A percentile compares a stretch with the other conserved stretches of the same genome.
Conservation (phyloP, 768 basidiomycete species). For the Agrocybe praecox region DNA sequence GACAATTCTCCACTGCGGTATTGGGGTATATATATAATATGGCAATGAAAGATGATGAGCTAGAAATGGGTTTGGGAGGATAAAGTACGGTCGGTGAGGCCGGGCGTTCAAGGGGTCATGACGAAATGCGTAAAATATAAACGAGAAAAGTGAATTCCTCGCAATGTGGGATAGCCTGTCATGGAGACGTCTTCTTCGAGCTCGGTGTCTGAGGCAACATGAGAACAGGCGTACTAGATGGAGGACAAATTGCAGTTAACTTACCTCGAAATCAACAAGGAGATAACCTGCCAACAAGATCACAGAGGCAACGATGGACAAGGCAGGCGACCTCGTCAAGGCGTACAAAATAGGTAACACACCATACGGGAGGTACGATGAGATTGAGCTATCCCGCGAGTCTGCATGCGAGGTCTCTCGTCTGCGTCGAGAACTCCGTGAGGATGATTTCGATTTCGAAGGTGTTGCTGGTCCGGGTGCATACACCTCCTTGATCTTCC, state of each 20-base stretch:
- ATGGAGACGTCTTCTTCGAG: background rate
- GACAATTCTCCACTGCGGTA: background rate
- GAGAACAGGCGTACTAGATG: too few species aligned
- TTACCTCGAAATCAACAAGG: constrained; percentile 18
- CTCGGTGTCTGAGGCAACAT: background rate
- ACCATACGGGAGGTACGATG: constrained; percentile 23
- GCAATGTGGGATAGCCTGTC: too few species aligned
- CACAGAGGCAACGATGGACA: constrained; percentile 17
- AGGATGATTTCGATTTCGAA: constrained; percentile 1
- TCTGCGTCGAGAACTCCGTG: constrained; percentile 3
- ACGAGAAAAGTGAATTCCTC: background rate
- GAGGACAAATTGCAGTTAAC: background rate
- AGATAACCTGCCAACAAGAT: constrained; percentile 22
- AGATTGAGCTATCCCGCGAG: constrained; percentile 4
- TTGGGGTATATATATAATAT: background rate
- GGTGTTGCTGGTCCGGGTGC: background rate
- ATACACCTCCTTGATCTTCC: background rate
- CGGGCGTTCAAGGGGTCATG: background rate
- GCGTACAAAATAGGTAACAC: constrained; percentile 23
- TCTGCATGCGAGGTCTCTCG: background rate
- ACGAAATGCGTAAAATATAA: background rate
- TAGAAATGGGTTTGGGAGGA: background rate
- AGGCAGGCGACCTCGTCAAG: constrained; percentile 19
- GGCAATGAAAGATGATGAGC: background rate
- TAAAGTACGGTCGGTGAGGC: background rate